Evolutionary conservation across 2,329 filamentous ascomycete species (phyloP).

Genomic region (Pyrenochaeta sp.): DNA sequence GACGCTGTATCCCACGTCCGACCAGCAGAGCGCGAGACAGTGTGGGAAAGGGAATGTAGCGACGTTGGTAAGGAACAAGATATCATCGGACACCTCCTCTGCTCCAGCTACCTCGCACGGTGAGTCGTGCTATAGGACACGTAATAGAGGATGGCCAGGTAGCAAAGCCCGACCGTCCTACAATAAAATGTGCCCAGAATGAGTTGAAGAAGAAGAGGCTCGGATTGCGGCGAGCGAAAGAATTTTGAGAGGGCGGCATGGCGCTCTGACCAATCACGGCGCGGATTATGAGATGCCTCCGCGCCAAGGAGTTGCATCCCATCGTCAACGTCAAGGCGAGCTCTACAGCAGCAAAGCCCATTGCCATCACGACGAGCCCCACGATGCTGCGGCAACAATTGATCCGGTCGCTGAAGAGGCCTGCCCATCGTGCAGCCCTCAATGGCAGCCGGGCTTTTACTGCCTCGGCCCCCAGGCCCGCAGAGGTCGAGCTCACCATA

Average conservation of each 20-base stretch:
- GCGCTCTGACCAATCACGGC: conserved; percentile 43
- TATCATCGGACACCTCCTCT: conserved; percentile 66
- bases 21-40: neutral
- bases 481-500: conserved; percentile 96
- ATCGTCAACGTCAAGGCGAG: conserved; percentile 34
- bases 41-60: conserved; percentile 57
- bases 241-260: conserved; percentile 35
- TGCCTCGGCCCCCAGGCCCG: conserved; percentile 77
- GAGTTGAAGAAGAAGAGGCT: conserved; percentile 57
- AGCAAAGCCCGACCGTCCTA: conserved; percentile 60
- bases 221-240: conserved; percentile 19
- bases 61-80: conserved; percentile 72
- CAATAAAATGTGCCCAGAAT: conserved; percentile 72
- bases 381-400: conserved; percentile 71
- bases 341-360: conserved; percentile 30
- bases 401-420: conserved; percentile 67
- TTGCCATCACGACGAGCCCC: conserved; percentile 41
- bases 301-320: conserved; percentile 23
- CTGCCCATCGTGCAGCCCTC: conserved; percentile 59
- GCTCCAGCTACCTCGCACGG: conserved; percentile 71
- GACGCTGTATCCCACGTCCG: no score
- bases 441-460: conserved; percentile 79
- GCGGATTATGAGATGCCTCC: conserved; percentile 20
- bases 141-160: conserved; percentile 68
- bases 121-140: conserved; percentile 65